These are phyloP conservation scores for Phycomyces blakesleeanus DNA, from an alignment of 192 early-diverging fungal genomes.

Conservation along the genomic window DNA sequence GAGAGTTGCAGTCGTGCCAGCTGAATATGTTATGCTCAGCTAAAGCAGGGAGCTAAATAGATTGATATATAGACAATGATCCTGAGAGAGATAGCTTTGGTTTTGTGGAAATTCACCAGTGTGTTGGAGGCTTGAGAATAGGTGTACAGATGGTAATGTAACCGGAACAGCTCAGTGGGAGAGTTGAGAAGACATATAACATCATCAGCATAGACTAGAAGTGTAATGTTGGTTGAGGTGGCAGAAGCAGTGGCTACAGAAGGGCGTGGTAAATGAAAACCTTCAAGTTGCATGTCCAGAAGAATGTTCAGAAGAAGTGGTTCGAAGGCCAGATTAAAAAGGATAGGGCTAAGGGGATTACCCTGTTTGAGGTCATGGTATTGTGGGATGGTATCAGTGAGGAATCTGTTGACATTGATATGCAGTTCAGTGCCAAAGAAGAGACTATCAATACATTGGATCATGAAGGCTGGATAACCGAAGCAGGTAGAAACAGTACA, in stretches of 20 bases:
- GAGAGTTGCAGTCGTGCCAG: not conserved
- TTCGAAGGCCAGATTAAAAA: constrained; percentile 27
- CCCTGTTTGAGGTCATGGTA: constrained; percentile 25
- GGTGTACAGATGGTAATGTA: not conserved
- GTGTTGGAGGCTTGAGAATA: constrained; percentile 1
- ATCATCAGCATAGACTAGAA: constrained; percentile 9
- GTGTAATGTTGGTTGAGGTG: not conserved
- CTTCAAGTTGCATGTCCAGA: not conserved
- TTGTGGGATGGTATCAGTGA: constrained; percentile 9
- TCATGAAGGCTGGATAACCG: constrained; percentile 9
- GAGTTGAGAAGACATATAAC: not conserved
- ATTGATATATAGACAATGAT: not conserved
- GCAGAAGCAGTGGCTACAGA: not conserved
- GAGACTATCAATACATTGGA: not conserved
- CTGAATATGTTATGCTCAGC: not conserved
- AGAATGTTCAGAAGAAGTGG: constrained; percentile 13
- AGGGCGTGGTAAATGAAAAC: not conserved
- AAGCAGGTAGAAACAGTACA: constrained; percentile 2
- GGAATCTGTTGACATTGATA: constrained; percentile 21
- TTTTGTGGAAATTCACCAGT: not conserved
- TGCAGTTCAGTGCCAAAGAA: constrained; percentile 25
- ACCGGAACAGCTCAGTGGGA: not conserved
- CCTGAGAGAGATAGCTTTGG: constrained; percentile 1
- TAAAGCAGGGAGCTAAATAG: not conserved
- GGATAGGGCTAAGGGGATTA: constrained; percentile 26